Evolutionary conservation across 23 red algal genomes (phyloP).

Genomic region (Gracilaria caudata): DNA sequence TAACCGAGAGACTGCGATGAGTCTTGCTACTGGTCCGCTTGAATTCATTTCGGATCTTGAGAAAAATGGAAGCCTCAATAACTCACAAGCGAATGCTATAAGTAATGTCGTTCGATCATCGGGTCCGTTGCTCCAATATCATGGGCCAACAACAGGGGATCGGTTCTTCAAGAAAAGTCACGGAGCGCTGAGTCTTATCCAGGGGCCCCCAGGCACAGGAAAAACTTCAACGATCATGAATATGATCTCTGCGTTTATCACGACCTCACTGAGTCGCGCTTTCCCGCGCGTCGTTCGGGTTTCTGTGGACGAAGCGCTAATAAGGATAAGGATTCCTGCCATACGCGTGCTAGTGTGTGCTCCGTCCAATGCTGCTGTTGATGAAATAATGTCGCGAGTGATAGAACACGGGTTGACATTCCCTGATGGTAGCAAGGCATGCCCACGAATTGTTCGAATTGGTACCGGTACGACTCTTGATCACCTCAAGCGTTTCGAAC

Average conservation of each 20-base stretch:
- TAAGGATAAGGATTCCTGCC: conserved; percentile 28
- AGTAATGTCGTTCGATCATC: conserved; percentile 18
- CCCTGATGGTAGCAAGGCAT: conserved; percentile 34
- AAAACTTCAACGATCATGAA: conserved; percentile 85
- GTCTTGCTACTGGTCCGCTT: neutral
- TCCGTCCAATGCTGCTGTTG: conserved; percentile 93
- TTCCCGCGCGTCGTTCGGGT: conserved; percentile 3
- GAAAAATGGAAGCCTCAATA: conserved; percentile 2
- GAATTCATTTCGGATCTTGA: conserved; percentile 36
- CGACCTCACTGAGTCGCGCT: neutral
- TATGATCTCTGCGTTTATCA: conserved; percentile 58
- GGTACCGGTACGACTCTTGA: conserved; percentile 61
- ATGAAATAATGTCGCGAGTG: conserved; percentile 85
- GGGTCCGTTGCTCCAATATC: conserved; percentile 48
- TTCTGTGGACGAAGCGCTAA: neutral
- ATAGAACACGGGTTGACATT: conserved; percentile 63
- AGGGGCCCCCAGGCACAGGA: conserved; percentile 92
- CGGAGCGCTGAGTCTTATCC: conserved; percentile 51
- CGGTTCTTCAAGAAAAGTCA: conserved; percentile 16
- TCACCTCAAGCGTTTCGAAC: conserved; percentile 25
- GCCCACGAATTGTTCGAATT: conserved; percentile 72
- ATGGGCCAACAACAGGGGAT: neutral
- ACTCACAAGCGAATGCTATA: conserved; percentile 37
- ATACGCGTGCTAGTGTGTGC: conserved; percentile 92
- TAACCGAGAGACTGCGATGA: neutral